Evolutionary conservation across 805 yeast species (phyloP).

Genomic region (Metschnikowia lachancei): DNA sequence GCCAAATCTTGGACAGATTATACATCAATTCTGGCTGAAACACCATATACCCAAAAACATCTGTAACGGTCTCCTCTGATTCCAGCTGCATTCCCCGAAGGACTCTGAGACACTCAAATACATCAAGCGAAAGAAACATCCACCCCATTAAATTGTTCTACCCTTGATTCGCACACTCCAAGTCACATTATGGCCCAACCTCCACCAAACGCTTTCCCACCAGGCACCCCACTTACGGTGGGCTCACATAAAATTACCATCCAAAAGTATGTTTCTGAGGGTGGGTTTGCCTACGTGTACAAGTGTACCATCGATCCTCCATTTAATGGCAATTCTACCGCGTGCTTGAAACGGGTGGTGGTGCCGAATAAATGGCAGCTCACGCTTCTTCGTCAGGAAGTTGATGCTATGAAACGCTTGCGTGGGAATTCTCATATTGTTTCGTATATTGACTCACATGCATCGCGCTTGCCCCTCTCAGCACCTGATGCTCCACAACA

Average conservation of each 20-base stretch:
- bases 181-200: slow-evolving; percentile 32
- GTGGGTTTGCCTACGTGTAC: slow-evolving; percentile 96
- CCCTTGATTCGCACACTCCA: background rate
- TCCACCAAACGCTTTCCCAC: slow-evolving; percentile 60
- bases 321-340: slow-evolving; percentile 50
- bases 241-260: slow-evolving; percentile 78
- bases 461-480: slow-evolving; percentile 55
- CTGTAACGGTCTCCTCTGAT: background rate
- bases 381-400: slow-evolving; percentile 86
- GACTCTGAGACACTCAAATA: background rate
- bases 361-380: slow-evolving; percentile 88
- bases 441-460: slow-evolving; percentile 92
- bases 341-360: slow-evolving; percentile 90
- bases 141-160: no score
- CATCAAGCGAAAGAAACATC: background rate
- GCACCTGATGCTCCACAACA: slow-evolving; percentile 36
- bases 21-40: no score
- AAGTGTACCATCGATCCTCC: slow-evolving; percentile 68
- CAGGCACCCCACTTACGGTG: slow-evolving; percentile 77
- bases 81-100: background rate
- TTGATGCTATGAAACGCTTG: slow-evolving; percentile 92
- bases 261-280: slow-evolving; percentile 73
- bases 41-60: no score
- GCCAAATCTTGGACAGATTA: no score
- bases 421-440: slow-evolving; percentile 79